Evolutionary conservation across 1,284 basidiomycete genomes (phyloP), one percentile per base, ranked within the genome.

Genomic region (Sparassis latifolia): DNA sequence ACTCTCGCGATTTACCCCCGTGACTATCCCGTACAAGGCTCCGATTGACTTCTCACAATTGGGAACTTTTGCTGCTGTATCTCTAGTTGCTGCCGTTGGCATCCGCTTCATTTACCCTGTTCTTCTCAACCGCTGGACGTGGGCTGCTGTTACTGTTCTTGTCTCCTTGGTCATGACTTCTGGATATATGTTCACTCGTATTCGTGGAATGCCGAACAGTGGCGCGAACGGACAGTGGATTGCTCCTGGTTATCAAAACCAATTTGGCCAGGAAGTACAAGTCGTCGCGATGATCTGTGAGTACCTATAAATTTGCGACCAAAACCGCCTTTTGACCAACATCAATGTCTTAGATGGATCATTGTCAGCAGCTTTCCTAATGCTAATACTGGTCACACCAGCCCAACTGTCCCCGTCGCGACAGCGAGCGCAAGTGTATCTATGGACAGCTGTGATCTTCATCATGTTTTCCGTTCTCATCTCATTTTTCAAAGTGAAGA

Each of bases 151-250:
- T 44, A 83, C 78, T 30, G 70, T 93, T 49, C 56, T 85, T 50
- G 76, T 79, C 4, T 85, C 85, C 38, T 76, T 95, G 33, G 70
- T 91, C 59, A 94, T 96, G 84, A 95, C 84, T 7, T 83, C 85
- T 5, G 94, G 94, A 3, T 89, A 87, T 74, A 99, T 99, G 97
- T 99, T 97, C 76, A 92, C 91, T 59, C 86, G 86, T 56, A 99
- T 99, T 62, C 85, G 96, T 55, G 78, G 78, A 45, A 80, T 82
- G 51, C 94, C 94, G 2, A 92, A 82, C 62, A 75, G 78, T 47
- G 83, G 80, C 37, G 67, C 69, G 2, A 84, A 69, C 62, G 82
- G 85, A 27, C 77, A 76, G 54, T 95, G 92, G 86, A 88, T 97
- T 62, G 89, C 92, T 6, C 77, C 73, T 6, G 95, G 96, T 2